These are phyloP conservation scores for Phytopythium cucurbitacearum DNA, from an alignment of 352 stramenopile species.

Conservation along the genomic window DNA sequence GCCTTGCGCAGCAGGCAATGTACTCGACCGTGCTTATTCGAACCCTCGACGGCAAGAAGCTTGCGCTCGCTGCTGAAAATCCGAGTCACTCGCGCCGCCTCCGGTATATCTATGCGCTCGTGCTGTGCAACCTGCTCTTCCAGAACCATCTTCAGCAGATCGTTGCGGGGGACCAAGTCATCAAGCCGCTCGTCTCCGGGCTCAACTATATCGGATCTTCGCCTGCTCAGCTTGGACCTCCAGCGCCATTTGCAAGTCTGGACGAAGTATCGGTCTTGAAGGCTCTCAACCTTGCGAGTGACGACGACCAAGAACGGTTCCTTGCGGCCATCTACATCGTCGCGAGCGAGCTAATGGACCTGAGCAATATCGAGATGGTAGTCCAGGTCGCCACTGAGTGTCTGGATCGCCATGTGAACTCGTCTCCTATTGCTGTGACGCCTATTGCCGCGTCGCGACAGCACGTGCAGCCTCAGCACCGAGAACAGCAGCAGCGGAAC, in stretches of 20 bases:
- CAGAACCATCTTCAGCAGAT: constrained; percentile 59
- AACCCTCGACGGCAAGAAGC: constrained; percentile 47
- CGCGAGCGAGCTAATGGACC: constrained; percentile 56
- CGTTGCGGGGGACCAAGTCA: constrained; percentile 51
- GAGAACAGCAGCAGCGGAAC: constrained; percentile 22
- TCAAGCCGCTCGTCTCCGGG: constrained; percentile 44
- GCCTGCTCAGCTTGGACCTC: no score
- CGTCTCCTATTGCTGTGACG: not conserved
- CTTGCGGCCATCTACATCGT: constrained; percentile 62
- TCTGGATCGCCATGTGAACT: constrained; percentile 20
- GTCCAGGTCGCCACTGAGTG: constrained; percentile 47
- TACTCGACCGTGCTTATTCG: constrained; percentile 51
- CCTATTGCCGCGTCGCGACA: not conserved
- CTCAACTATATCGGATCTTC: constrained; percentile 40
- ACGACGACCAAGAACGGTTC: constrained; percentile 65
- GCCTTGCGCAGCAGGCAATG: constrained; percentile 43
- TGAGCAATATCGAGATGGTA: constrained; percentile 53
- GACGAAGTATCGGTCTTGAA: constrained; percentile 21
- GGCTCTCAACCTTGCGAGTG: constrained; percentile 38
- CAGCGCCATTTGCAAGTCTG: not conserved
- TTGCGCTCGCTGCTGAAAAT: constrained; percentile 39
- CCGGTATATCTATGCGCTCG: constrained; percentile 55
- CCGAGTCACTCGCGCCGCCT: constrained; percentile 29
- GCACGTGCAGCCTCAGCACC: constrained; percentile 4
- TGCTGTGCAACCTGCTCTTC: constrained; percentile 70